Conservation (phyloP, 208 protist genomes). For the Trypanosoma theileri region DNA sequence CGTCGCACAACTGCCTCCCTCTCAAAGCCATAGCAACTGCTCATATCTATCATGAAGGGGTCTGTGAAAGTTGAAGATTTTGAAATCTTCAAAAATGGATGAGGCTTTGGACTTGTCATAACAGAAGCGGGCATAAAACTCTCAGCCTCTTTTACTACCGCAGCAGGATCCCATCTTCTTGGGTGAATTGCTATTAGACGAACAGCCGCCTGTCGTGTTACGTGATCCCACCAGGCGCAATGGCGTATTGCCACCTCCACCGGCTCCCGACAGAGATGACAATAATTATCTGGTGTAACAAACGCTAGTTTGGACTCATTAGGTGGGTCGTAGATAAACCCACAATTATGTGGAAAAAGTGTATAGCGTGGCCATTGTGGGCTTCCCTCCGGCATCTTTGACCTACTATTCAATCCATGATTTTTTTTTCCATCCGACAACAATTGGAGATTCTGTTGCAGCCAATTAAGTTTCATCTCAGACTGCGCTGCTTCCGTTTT, state of each 20-base stretch:
- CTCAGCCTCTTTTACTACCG: slow-evolving; percentile 9
- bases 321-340: slow-evolving; percentile 30
- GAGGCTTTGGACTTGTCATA: slow-evolving; percentile 19
- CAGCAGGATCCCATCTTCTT: slow-evolving; percentile 20
- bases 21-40: slow-evolving; percentile 30
- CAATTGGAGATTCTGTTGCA: slow-evolving; percentile 20
- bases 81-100: slow-evolving; percentile 20
- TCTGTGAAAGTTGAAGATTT: neutral
- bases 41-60: slow-evolving; percentile 20
- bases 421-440: neutral
- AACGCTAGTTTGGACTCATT: slow-evolving; percentile 31
- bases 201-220: slow-evolving; percentile 26
- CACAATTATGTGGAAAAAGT: slow-evolving; percentile 11
- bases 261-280: slow-evolving; percentile 29
- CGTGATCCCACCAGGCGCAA: slow-evolving; percentile 41
- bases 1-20: slow-evolving; percentile 28
- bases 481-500: neutral
- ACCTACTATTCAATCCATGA: neutral
- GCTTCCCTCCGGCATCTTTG: slow-evolving; percentile 27
- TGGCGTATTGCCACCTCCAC: slow-evolving; percentile 27
- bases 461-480: slow-evolving; percentile 13
- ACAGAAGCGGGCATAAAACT: slow-evolving; percentile 5
- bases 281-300: slow-evolving; percentile 31
- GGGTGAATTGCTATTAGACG: slow-evolving; percentile 29
- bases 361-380: slow-evolving; percentile 29